Conservation (phyloP, 495 filamentous ascomycete genomes). For the Lophiotrema nucula region DNA sequence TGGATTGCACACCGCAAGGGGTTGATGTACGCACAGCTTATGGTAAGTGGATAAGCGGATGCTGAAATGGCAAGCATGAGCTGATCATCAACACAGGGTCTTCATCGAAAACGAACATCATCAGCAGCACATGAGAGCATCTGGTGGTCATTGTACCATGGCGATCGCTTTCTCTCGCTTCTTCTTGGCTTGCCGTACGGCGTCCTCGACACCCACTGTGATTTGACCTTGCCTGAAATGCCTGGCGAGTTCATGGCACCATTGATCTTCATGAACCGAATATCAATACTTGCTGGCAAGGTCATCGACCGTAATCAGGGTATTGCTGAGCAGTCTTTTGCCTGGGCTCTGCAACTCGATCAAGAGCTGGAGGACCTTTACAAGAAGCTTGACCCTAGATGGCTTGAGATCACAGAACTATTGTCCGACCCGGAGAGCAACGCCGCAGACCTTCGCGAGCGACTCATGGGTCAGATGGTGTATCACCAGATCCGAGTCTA, state of each 20-base stretch:
- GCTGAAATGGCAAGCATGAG: no score
- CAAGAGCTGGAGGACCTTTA: constrained; percentile 48
- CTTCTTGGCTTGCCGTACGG: constrained; percentile 54
- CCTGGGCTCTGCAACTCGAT: constrained; percentile 49
- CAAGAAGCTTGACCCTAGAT: constrained; percentile 41
- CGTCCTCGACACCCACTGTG: constrained; percentile 43
- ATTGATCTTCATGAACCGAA: constrained; percentile 32
- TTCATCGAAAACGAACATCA: constrained; percentile 32
- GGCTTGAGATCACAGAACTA: constrained; percentile 32
- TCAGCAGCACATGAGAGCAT: constrained; percentile 38
- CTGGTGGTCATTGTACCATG: constrained; percentile 48
- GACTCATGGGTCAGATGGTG: constrained; percentile 48
- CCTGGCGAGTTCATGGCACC: constrained; percentile 33
- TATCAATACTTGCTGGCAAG: constrained; percentile 48
- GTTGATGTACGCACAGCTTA: constrained; percentile 50
- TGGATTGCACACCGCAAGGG: constrained; percentile 52
- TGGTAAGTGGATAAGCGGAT: no score
- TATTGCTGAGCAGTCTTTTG: constrained; percentile 40
- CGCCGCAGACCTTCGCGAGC: constrained; percentile 37
- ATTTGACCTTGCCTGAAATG: constrained; percentile 30
- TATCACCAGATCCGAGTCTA: constrained; percentile 48
- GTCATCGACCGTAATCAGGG: constrained; percentile 55
- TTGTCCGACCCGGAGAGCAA: constrained; percentile 25
- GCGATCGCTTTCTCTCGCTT: constrained; percentile 49
- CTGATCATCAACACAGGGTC: no score